Base-by-base conservation (phyloP, 2,329 filamentous ascomycete genomes). In the Aureobasidium namibiae region DNA sequence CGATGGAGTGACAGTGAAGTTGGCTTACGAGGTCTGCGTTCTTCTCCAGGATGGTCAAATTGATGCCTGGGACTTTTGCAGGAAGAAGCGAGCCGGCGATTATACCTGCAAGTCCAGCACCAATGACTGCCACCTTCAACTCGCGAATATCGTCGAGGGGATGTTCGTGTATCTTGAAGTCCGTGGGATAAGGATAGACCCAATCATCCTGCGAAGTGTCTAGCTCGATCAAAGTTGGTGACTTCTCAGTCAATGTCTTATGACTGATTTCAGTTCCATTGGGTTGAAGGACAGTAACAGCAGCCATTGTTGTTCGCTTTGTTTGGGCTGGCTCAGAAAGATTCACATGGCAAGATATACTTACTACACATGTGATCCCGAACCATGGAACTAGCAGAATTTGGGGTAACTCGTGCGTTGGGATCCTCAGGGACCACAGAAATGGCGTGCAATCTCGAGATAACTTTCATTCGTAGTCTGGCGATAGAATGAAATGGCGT, bases 1-100 rank as follows among this genome's bases (percentile, higher is more conserved):
- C 29, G 10, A 31, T 10, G 10, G 5, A 6, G 29, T 6, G 29
- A 31, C 29, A 10, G 29, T 5, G 29, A 6, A 6, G 5, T 5
- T 31, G 10, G 10, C 29, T 6, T 73, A 87, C 84, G 67, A 88
- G 79, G 52, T 87, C 84, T 0, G 74, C 67, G 63, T 88, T 88
- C 72, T 88, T 89, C 67, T 89, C 85, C 56, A 82, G 83, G 38
- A 89, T 83, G 0, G 29, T 31, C 29, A 31, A 31, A 5, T 31
- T 5, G 29, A 31, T 31, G 29, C 29, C 29, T 6, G 29, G 29
- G 10, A 31, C 29, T 10, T 31, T 31, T 31, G 29, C 29, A 31
- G 29, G 29, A 6, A 31, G 10, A 5, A 31, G 10, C 10, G 29
- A 5, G 29, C 29, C 29, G 10, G 29, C 29, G 29, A 10, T 31